These are phyloP conservation scores for Desmodesmus armatus DNA, from an alignment of 139 green algal species.

Conservation along the genomic window DNA sequence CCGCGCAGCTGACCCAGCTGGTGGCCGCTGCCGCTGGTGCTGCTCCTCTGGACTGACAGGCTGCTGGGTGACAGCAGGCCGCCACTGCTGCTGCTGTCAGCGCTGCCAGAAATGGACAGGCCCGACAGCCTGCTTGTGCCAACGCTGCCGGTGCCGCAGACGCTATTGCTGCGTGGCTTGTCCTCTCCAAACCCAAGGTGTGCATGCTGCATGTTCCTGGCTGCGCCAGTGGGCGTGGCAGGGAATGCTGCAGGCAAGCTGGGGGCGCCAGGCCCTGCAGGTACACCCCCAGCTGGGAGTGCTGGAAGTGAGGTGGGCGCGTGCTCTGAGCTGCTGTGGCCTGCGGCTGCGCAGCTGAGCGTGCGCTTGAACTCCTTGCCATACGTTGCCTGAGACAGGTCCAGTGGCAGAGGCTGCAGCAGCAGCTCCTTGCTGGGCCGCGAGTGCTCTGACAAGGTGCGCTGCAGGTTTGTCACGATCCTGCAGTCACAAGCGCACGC, in stretches of 20 bases:
- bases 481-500: neutral
- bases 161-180: neutral
- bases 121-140: neutral
- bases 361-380: constrained; percentile 37
- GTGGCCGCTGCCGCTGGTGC: neutral
- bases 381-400: neutral
- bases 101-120: constrained; percentile 1
- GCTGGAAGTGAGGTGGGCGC: neutral
- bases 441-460: constrained; percentile 4
- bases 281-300: constrained; percentile 25
- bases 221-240: constrained; percentile 33
- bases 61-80: neutral
- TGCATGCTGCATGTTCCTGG: constrained; percentile 22
- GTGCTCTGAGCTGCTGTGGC: constrained; percentile 2
- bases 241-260: constrained; percentile 35
- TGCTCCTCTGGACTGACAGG: neutral
- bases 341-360: constrained; percentile 1
- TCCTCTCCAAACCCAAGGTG: constrained; percentile 10
- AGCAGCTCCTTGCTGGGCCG: constrained; percentile 48
- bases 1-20: constrained; percentile 24
- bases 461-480: constrained; percentile 35
- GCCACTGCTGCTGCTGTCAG: neutral
- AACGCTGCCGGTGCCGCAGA: neutral
- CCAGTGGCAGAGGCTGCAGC: constrained; percentile 47
- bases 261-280: neutral